phyloP scores from a whole-genome alignment of 108 stramenopile genomes.

The Nannochloropsis granulata region DNA sequence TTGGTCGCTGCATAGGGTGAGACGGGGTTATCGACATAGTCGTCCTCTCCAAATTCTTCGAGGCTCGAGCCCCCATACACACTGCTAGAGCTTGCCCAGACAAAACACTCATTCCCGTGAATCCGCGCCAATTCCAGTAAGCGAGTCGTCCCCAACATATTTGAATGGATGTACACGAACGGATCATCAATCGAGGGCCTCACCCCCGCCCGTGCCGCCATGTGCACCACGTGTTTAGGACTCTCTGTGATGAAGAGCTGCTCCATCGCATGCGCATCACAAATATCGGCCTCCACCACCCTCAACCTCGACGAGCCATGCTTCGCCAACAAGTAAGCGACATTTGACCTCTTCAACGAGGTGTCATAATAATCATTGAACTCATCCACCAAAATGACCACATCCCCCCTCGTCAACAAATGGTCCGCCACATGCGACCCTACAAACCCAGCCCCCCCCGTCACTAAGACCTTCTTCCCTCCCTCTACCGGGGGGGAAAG shows the following conservation, averaged over 20 bases:
- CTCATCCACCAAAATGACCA: slow-evolving; percentile 90
- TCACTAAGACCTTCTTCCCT: slow-evolving; percentile 64
- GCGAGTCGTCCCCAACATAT: slow-evolving; percentile 64
- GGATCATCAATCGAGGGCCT: slow-evolving; percentile 80
- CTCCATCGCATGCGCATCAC: slow-evolving; percentile 66
- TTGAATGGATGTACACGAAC: slow-evolving; percentile 73
- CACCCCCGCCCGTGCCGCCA: slow-evolving; percentile 80
- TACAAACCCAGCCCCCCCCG: slow-evolving; percentile 94
- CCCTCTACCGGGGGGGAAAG: not conserved
- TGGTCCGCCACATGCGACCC: slow-evolving; percentile 53
- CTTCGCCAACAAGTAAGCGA: slow-evolving; percentile 41
- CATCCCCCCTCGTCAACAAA: slow-evolving; percentile 73
- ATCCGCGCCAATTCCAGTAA: slow-evolving; percentile 58
- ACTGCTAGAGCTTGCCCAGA: slow-evolving; percentile 65
- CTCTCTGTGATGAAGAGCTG: slow-evolving; percentile 54
- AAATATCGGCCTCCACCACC: slow-evolving; percentile 66
- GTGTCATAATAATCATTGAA: slow-evolving; percentile 96
- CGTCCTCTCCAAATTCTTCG: slow-evolving; percentile 67
- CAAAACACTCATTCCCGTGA: slow-evolving; percentile 59
- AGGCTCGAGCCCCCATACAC: slow-evolving; percentile 69
- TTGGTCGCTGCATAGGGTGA: slow-evolving; percentile 91
- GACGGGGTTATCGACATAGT: slow-evolving; percentile 75
- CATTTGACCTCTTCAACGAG: slow-evolving; percentile 66
- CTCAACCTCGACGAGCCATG: slow-evolving; percentile 16
- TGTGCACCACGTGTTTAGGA: slow-evolving; percentile 62